Conservation (phyloP, 2,329 filamentous ascomycete species). For the Madurella mycetomatis region DNA sequence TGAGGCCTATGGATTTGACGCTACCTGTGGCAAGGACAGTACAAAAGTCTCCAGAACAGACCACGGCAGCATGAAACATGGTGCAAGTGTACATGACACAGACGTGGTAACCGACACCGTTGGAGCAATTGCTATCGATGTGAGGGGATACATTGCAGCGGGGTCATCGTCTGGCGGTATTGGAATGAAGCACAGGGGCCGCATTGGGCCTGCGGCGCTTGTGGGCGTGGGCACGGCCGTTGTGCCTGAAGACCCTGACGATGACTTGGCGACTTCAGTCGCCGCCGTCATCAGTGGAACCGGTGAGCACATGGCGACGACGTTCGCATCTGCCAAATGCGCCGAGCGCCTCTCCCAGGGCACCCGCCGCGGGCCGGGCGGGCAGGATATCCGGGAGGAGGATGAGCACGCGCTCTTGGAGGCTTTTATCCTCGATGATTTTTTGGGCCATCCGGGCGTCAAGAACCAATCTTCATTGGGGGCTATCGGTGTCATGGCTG, state of each 20-base stretch:
- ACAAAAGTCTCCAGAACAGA: not conserved
- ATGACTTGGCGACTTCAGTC: slow-evolving; percentile 65
- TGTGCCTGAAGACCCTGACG: slow-evolving; percentile 68
- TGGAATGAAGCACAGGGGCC: slow-evolving; percentile 93
- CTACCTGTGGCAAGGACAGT: not conserved
- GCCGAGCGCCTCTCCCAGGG: slow-evolving; percentile 78
- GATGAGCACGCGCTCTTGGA: slow-evolving; percentile 74
- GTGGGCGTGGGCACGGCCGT: slow-evolving; percentile 89
- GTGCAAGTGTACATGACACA: slow-evolving; percentile 38
- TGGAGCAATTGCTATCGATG: slow-evolving; percentile 89
- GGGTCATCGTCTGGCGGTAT: slow-evolving; percentile 96
- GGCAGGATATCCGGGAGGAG: slow-evolving; percentile 59
- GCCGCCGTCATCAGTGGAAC: slow-evolving; percentile 90
- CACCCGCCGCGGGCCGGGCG: slow-evolving; percentile 56
- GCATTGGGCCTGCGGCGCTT: slow-evolving; percentile 86
- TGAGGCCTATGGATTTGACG: slow-evolving; percentile 1
- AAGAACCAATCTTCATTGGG: slow-evolving; percentile 72
- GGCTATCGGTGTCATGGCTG: slow-evolving; percentile 83
- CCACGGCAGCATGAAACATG: not conserved
- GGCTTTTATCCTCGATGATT: slow-evolving; percentile 79
- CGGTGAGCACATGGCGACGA: slow-evolving; percentile 96
- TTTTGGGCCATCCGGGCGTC: slow-evolving; percentile 88
- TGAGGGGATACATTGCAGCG: slow-evolving; percentile 80
- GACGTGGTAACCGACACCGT: slow-evolving; percentile 84
- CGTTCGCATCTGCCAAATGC: slow-evolving; percentile 82